These are phyloP conservation scores for Cryptococcus floricola DNA, from an alignment of 1,284 basidiomycete species.

Conservation along the genomic window DNA sequence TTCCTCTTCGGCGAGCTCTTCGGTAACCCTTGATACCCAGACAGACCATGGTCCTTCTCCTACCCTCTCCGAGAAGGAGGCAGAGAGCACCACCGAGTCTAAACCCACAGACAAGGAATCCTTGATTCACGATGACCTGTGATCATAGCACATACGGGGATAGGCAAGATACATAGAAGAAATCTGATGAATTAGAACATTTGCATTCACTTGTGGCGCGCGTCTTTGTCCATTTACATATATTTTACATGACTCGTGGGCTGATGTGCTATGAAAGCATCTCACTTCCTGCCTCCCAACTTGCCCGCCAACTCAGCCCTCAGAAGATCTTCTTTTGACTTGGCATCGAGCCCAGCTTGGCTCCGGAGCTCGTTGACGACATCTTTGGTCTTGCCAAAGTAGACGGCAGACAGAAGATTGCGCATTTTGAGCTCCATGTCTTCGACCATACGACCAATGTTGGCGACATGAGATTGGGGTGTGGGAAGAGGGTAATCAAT, in stretches of 20 bases:
- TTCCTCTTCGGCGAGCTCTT: conserved; percentile 12
- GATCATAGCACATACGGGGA: too few relatives aligned
- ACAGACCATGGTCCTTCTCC: conserved; percentile 6
- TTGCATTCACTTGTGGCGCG: too few relatives aligned
- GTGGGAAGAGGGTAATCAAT: conserved; percentile 77
- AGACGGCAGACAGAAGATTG: conserved; percentile 91
- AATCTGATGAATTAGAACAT: too few relatives aligned
- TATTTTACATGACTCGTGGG: not conserved
- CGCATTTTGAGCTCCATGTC: conserved; percentile 99
- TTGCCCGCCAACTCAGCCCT: conserved; percentile 86
- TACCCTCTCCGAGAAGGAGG: not conserved
- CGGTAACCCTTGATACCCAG: conserved; percentile 8
- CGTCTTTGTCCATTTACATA: not conserved
- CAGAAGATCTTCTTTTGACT: conserved; percentile 73
- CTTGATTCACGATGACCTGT: too few relatives aligned
- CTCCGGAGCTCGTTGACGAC: conserved; percentile 88
- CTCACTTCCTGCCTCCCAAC: conserved; percentile 35
- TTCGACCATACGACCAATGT: conserved; percentile 91
- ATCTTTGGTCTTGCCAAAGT: conserved; percentile 97
- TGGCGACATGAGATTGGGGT: conserved; percentile 76
- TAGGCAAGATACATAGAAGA: too few relatives aligned
- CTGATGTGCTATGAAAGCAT: not conserved
- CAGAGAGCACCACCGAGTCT: not conserved
- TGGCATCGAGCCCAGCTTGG: conserved; percentile 77
- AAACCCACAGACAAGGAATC: too few relatives aligned